Percentiles rank a stretch among this genome's conserved stretches.
phyloP scores from a whole-genome alignment of 176 grass and related monocot genomes.

The Carex pumila region DNA sequence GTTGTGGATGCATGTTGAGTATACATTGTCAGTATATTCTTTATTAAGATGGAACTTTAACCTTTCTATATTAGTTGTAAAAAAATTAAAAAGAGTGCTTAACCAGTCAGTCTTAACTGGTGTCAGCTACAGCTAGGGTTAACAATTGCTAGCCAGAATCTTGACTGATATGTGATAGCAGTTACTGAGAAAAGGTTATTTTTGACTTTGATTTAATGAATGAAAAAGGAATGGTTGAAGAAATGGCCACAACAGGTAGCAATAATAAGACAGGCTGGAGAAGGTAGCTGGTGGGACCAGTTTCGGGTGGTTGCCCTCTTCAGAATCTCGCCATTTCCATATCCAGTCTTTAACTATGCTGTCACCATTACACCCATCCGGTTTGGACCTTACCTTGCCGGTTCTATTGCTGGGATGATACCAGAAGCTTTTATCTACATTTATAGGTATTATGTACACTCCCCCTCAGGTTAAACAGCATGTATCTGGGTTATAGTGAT shows the following conservation, averaged over 20 bases:
- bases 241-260: conserved; percentile 79
- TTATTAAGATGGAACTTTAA: background rate
- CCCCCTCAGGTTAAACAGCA: background rate
- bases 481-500: background rate
- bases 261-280: conserved; percentile 54
- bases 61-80: background rate
- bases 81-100: background rate
- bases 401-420: conserved; percentile 82
- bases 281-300: conserved; percentile 76
- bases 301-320: conserved; percentile 60
- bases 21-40: background rate
- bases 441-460: conserved; percentile 53
- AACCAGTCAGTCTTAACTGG: background rate
- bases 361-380: conserved; percentile 55
- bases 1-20: background rate
- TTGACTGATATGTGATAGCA: background rate
- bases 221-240: conserved; percentile 59
- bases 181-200: background rate
- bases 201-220: conserved; percentile 24
- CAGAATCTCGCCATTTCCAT: conserved; percentile 85
- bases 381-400: conserved; percentile 68
- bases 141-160: background rate
- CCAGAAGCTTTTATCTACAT: conserved; percentile 87
- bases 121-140: background rate
- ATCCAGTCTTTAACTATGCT: conserved; percentile 68